phyloP scores from a whole-genome alignment of 2,329 filamentous ascomycete species.

The Domatiomyces catenatus region DNA sequence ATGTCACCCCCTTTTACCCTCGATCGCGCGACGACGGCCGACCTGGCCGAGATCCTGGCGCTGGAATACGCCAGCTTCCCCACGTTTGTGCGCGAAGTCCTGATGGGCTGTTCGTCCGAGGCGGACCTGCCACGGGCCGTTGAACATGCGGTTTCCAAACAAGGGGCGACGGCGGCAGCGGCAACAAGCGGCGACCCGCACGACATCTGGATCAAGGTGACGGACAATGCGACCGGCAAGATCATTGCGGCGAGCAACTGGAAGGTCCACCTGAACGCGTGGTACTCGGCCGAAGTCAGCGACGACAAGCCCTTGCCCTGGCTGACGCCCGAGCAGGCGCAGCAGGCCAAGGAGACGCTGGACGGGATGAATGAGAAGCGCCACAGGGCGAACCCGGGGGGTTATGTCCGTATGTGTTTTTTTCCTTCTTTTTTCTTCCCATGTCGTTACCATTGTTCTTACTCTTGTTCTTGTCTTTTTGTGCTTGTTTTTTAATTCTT shows the following conservation, averaged over 20 bases:
- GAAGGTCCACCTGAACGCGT: slow-evolving; percentile 9
- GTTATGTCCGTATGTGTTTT: slow-evolving; percentile 5
- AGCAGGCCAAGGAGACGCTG: slow-evolving; percentile 1
- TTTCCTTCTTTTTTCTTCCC: background rate
- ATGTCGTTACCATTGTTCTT: too few species aligned
- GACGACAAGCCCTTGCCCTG: background rate
- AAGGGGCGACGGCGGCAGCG: too few species aligned
- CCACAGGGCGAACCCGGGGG: slow-evolving; percentile 6
- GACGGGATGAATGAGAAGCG: slow-evolving; percentile 1
- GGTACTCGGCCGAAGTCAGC: slow-evolving; percentile 2
- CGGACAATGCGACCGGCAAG: slow-evolving; percentile 4
- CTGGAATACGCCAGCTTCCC: background rate
- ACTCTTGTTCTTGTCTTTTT: slow-evolving; percentile 3
- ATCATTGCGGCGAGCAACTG: slow-evolving; percentile 8
- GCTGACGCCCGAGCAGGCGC: background rate
- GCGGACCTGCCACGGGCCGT: slow-evolving; percentile 9
- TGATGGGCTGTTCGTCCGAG: slow-evolving; percentile 1
- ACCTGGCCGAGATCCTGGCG: background rate
- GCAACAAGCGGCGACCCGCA: slow-evolving; percentile 4
- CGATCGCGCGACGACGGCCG: background rate
- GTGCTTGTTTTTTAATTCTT: slow-evolving; percentile 3
- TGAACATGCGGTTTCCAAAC: slow-evolving; percentile 5
- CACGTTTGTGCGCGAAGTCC: background rate
- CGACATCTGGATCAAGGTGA: slow-evolving; percentile 4
- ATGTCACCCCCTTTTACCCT: background rate